Conservation (phyloP, 345 rosid species). For the Cardamine resedifolia region DNA sequence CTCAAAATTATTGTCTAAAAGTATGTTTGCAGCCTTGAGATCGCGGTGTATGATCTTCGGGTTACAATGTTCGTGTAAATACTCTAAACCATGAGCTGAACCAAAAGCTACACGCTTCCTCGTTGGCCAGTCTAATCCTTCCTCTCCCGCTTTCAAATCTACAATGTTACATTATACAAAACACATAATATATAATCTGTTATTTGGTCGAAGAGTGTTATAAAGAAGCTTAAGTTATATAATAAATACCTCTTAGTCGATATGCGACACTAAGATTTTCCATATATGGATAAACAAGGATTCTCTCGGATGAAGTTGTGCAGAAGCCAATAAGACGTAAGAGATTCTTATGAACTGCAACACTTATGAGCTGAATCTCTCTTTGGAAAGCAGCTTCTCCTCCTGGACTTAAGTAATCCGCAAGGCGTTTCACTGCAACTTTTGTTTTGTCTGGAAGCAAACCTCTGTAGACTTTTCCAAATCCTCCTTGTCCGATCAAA, state of each 20-base stretch:
- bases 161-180: neutral
- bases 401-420: slow-evolving; percentile 68
- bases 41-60: slow-evolving; percentile 93
- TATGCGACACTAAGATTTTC: slow-evolving; percentile 80
- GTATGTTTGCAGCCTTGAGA: slow-evolving; percentile 86
- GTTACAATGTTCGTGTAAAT: slow-evolving; percentile 79
- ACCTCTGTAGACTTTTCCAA: slow-evolving; percentile 89
- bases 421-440: slow-evolving; percentile 83
- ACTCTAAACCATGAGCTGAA: slow-evolving; percentile 83
- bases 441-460: slow-evolving; percentile 71
- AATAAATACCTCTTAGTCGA: slow-evolving; percentile 66
- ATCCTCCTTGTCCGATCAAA: slow-evolving; percentile 90
- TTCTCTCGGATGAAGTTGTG: slow-evolving; percentile 70
- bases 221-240: neutral
- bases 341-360: slow-evolving; percentile 84
- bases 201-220: neutral
- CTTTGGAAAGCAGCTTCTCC: slow-evolving; percentile 87
- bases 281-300: slow-evolving; percentile 93
- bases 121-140: slow-evolving; percentile 74
- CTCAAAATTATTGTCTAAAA: slow-evolving; percentile 73
- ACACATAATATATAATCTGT: neutral
- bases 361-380: slow-evolving; percentile 81
- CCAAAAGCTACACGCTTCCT: slow-evolving; percentile 81
- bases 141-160: slow-evolving; percentile 78
- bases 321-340: slow-evolving; percentile 78